These are phyloP conservation scores for Huntiella omanensis DNA, from an alignment of 2,329 filamentous ascomycete genomes.

Conservation along the genomic window DNA sequence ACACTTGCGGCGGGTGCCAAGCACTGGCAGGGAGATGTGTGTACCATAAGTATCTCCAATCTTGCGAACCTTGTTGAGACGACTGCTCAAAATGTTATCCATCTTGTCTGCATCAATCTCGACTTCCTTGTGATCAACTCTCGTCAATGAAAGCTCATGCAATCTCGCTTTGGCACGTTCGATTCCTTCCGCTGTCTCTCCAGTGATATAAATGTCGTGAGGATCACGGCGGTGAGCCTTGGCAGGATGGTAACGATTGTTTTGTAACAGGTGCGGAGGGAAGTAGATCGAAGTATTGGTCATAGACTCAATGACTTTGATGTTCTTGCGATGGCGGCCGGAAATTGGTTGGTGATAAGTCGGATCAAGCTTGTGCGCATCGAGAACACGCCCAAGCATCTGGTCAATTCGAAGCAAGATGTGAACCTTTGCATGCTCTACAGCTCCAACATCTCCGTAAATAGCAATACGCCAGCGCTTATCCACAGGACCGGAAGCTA, in stretches of 20 bases:
- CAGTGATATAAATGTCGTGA: slow-evolving; percentile 88
- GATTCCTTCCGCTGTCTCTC: slow-evolving; percentile 69
- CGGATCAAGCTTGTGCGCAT: slow-evolving; percentile 64
- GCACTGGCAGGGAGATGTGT: slow-evolving; percentile 76
- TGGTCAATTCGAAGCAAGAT: slow-evolving; percentile 95
- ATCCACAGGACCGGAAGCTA: slow-evolving; percentile 69
- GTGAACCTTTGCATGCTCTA: slow-evolving; percentile 91
- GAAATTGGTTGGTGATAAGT: slow-evolving; percentile 84
- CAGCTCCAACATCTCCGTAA: slow-evolving; percentile 85
- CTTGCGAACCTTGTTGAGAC: slow-evolving; percentile 90
- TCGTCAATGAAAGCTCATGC: slow-evolving; percentile 61
- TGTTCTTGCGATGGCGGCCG: slow-evolving; percentile 86
- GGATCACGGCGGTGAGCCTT: slow-evolving; percentile 67
- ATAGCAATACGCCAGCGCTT: slow-evolving; percentile 84
- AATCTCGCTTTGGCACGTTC: slow-evolving; percentile 79
- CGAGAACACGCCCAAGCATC: slow-evolving; percentile 57
- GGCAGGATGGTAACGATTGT: slow-evolving; percentile 76
- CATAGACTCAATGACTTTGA: slow-evolving; percentile 89
- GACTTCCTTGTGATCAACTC: slow-evolving; percentile 82
- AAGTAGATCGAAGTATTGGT: slow-evolving; percentile 98
- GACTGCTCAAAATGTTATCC: slow-evolving; percentile 77
- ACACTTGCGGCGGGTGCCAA: slow-evolving; percentile 68
- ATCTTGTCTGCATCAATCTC: slow-evolving; percentile 81
- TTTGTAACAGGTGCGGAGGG: slow-evolving; percentile 76
- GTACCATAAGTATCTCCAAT: slow-evolving; percentile 95